Conservation (phyloP, 2,329 filamentous ascomycete species). For the Fusarium equiseti region DNA sequence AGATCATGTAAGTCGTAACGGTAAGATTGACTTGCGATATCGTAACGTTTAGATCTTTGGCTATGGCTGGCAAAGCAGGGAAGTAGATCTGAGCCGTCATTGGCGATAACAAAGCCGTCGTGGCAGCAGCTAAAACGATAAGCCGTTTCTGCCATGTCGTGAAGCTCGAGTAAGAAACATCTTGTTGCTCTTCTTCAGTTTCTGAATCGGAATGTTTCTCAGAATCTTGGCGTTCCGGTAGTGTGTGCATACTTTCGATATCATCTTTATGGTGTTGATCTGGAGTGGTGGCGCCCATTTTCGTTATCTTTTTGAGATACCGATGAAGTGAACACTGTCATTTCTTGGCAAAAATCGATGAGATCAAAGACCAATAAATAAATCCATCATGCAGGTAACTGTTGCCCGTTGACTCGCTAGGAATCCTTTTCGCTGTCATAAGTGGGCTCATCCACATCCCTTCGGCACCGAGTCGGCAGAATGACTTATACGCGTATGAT, state of each 20-base stretch:
- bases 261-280: constrained; percentile 2
- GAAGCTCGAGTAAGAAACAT: constrained; percentile 54
- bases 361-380: constrained; percentile 24
- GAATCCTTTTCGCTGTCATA: background rate
- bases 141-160: constrained; percentile 56
- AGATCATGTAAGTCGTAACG: constrained; percentile 68
- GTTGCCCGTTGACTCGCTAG: constrained; percentile 8
- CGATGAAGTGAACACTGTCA: background rate
- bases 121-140: constrained; percentile 56
- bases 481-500: background rate
- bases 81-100: constrained; percentile 66
- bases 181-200: background rate
- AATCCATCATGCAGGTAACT: constrained; percentile 4
- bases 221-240: constrained; percentile 5
- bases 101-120: constrained; percentile 60
- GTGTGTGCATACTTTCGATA: constrained; percentile 7
- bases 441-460: constrained; percentile 19
- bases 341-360: background rate
- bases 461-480: constrained; percentile 39
- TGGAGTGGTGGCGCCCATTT: constrained; percentile 12
- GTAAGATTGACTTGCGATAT: constrained; percentile 61
- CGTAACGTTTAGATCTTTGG: constrained; percentile 60
- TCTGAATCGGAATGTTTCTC: constrained; percentile 18
- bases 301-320: background rate
- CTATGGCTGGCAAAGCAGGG: constrained; percentile 63